These are phyloP conservation scores for Phyllosticta ampelicida DNA, from an alignment of 2,329 filamentous ascomycete genomes.

Conservation along the genomic window DNA sequence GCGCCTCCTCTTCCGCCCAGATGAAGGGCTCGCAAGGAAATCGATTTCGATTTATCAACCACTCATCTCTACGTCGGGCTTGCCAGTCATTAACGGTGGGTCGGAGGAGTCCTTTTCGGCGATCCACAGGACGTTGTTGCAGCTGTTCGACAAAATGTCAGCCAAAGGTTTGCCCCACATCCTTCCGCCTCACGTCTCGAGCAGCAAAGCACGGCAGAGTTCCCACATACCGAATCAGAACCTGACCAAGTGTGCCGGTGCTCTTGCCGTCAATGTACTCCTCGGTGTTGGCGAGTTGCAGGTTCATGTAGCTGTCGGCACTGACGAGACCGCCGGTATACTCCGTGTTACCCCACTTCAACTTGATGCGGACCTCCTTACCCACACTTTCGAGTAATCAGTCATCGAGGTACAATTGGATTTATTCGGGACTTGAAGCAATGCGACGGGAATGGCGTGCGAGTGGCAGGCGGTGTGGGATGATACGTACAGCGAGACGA, in stretches of 20 bases:
- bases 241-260: slow-evolving; percentile 76
- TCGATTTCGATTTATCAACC: slow-evolving; percentile 8
- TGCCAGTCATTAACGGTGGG: neutral
- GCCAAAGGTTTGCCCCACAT: neutral
- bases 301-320: slow-evolving; percentile 98
- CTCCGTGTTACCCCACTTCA: slow-evolving; percentile 97
- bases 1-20: neutral
- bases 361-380: slow-evolving; percentile 77
- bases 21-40: neutral
- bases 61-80: slow-evolving; percentile 13
- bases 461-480: neutral
- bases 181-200: neutral
- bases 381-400: slow-evolving; percentile 51
- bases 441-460: neutral
- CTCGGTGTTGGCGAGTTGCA: slow-evolving; percentile 81
- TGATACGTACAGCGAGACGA: slow-evolving; percentile 70
- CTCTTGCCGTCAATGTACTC: slow-evolving; percentile 85
- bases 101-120: slow-evolving; percentile 40
- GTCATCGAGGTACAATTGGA: neutral
- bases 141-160: slow-evolving; percentile 40
- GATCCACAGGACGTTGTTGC: slow-evolving; percentile 98
- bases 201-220: neutral
- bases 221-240: slow-evolving; percentile 66
- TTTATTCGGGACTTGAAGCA: neutral
- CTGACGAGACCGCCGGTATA: slow-evolving; percentile 91